Evolutionary conservation across 176 grass and related monocot species (phyloP).

Genomic region (Zoysia pacifica): DNA sequence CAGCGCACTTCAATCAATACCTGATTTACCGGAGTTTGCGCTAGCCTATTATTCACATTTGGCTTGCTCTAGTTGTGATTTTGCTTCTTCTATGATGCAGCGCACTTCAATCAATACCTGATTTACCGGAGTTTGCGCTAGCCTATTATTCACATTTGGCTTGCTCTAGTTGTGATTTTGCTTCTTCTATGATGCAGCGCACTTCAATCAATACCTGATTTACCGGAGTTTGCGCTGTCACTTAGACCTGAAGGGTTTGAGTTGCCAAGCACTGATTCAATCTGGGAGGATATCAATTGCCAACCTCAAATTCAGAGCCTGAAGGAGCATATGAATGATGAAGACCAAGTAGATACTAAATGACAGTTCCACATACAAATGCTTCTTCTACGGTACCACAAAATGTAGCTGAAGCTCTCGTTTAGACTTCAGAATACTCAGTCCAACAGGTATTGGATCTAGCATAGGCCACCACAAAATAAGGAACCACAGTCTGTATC

Average conservation of each 20-base stretch:
- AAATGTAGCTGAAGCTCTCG: conserved; percentile 14
- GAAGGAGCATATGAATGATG: conserved; percentile 77
- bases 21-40: no score
- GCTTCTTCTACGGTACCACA: conserved; percentile 16
- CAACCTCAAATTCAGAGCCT: conserved; percentile 84
- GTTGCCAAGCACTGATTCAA: conserved; percentile 60
- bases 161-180: conserved; percentile 6
- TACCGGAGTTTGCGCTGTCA: conserved; percentile 84
- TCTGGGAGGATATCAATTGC: conserved; percentile 68
- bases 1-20: no score
- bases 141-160: neutral
- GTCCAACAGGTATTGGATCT: conserved; percentile 31
- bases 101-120: conserved; percentile 67
- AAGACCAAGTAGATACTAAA: conserved; percentile 49
- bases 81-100: conserved; percentile 52
- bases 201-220: conserved; percentile 75
- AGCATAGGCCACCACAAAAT: conserved; percentile 18
- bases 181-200: conserved; percentile 51
- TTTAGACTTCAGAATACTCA: conserved; percentile 7
- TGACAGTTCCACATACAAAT: conserved; percentile 25
- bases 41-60: no score
- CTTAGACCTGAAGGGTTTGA: conserved; percentile 79
- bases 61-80: neutral
- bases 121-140: conserved; percentile 84
- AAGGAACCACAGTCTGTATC: neutral